Base-by-base conservation (phyloP, 179 eudicot genomes). In the Beta lomatogona region DNA sequence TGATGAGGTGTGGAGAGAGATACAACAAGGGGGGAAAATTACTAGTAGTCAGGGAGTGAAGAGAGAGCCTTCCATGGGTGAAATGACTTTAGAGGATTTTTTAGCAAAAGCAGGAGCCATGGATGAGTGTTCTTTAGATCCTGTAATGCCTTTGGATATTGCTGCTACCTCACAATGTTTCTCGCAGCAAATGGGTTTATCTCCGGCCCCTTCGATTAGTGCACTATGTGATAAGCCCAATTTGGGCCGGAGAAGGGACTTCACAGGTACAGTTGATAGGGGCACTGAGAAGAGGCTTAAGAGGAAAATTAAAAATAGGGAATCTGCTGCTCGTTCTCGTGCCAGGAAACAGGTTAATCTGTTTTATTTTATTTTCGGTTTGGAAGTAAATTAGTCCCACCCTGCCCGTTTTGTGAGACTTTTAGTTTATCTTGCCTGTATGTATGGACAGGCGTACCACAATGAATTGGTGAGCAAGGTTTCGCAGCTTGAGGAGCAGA, bases 321-420 rank as follows among this genome's bases (percentile, higher is more conserved):
- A 94, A 78, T 94, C 98, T 75, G 98, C 98, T 87, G 98, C 98
- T 45, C 92, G 97, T 44, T 94, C 98, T 63, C 91, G 98, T 82
- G 98, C 97, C 25, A 88, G 97, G 80, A 93, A 93, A 78, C 97
- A 92, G 98, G 98, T 79, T 25, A 21, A 66, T 66, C 2, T 75
- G 19, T 14, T 77, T 55, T 71, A 9, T 45, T 54, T 63, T 50
- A 31, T 45, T 54, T 15, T 55, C 36, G 0, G 41, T 65, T 18
- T 53, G 48, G 68, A 77, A 58, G 52, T 75, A 69, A 44, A 11
- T 41, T 11, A 11, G 4, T 59, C 11, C 3, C 15, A 22, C 28
- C 10, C 28, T 75, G 52, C 14, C 15, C 4, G 1, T 71, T 10
- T 77, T 13, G 9, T 52, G 52, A 16, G 59, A 22, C 3, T 45